phyloP scores from a whole-genome alignment of 345 rosid species.

The Bruguiera gymnorhiza region DNA sequence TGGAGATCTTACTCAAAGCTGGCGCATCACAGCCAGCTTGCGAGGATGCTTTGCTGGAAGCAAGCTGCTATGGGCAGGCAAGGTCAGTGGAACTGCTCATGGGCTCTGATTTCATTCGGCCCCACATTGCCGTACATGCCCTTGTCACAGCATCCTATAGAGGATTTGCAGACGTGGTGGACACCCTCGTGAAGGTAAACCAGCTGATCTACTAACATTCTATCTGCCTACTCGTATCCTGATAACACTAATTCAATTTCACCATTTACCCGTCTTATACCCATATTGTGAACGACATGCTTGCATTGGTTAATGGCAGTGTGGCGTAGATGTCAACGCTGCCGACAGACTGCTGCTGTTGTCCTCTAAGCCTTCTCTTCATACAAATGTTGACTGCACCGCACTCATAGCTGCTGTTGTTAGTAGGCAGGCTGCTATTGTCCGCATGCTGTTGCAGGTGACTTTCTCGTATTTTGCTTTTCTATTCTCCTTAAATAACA shows the following conservation, averaged over 20 bases:
- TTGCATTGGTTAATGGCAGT: constrained; percentile 41
- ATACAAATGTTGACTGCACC: constrained; percentile 80
- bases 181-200: constrained; percentile 63
- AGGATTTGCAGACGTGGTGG: constrained; percentile 74
- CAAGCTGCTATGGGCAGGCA: constrained; percentile 77
- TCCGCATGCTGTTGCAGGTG: constrained; percentile 73
- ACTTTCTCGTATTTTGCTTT: neutral
- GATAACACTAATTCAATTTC: no score
- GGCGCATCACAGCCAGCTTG: constrained; percentile 95
- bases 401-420: constrained; percentile 86
- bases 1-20: constrained; percentile 82
- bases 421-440: constrained; percentile 70
- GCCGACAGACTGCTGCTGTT: constrained; percentile 60
- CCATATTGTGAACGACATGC: neutral
- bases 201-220: no score
- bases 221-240: neutral
- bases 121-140: constrained; percentile 86
- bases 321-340: constrained; percentile 72
- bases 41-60: constrained; percentile 88
- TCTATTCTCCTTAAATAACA: no score
- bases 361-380: constrained; percentile 89
- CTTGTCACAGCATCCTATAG: constrained; percentile 78
- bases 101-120: constrained; percentile 80
- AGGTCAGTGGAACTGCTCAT: constrained; percentile 65
- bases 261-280: neutral